Conservation (phyloP, 805 yeast genomes). For the Candida incommunis region DNA sequence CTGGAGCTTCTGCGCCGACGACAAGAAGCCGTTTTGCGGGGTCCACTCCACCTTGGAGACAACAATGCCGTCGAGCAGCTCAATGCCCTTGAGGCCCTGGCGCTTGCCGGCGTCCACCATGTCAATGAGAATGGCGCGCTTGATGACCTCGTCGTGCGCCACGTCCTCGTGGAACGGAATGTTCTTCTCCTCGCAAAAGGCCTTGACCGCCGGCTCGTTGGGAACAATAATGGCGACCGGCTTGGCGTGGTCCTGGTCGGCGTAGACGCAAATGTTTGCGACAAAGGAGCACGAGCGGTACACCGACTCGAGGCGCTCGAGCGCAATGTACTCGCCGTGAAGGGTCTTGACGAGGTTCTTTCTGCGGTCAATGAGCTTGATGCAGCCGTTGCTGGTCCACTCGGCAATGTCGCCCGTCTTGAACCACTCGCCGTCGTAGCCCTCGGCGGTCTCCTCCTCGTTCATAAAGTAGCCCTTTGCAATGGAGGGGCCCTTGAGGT, state of each 20-base stretch:
- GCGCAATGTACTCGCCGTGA: constrained; percentile 95
- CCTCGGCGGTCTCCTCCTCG: constrained; percentile 61
- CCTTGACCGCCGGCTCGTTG: constrained; percentile 48
- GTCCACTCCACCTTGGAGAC: constrained; percentile 92
- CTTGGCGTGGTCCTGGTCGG: constrained; percentile 75
- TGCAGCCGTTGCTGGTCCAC: constrained; percentile 70
- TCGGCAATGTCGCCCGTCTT: constrained; percentile 94
- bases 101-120: constrained; percentile 61
- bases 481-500: constrained; percentile 62
- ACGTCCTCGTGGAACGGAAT: constrained; percentile 38
- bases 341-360: constrained; percentile 91
- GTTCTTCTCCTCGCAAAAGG: constrained; percentile 43
- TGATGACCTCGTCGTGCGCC: constrained; percentile 43
- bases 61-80: constrained; percentile 65
- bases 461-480: constrained; percentile 70
- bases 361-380: constrained; percentile 81
- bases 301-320: constrained; percentile 83
- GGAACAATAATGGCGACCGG: constrained; percentile 89
- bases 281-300: constrained; percentile 76
- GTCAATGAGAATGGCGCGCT: constrained; percentile 38
- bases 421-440: constrained; percentile 88
- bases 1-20: constrained; percentile 93
- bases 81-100: constrained; percentile 77
- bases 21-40: constrained; percentile 85
- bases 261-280: constrained; percentile 79